phyloP scores from a whole-genome alignment of 768 basidiomycete species.

The Boletellus ananas region DNA sequence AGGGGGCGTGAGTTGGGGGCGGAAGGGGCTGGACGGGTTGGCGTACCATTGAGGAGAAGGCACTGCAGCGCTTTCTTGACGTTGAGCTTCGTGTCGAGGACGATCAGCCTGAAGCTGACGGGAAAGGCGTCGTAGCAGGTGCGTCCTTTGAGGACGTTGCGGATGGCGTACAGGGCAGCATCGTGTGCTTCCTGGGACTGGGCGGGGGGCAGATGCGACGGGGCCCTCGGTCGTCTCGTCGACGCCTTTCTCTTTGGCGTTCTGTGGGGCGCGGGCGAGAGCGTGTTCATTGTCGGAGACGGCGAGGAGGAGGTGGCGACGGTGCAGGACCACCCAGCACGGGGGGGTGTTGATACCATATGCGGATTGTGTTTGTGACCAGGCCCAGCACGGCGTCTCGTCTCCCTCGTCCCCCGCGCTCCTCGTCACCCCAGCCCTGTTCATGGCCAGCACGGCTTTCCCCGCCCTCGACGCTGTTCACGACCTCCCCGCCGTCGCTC shows the following conservation, averaged over 20 bases:
- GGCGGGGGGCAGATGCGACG: conserved; percentile 53
- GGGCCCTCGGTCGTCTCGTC: conserved; percentile 50
- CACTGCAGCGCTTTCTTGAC: conserved; percentile 94
- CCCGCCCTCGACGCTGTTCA: neutral
- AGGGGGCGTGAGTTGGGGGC: conserved; percentile 1
- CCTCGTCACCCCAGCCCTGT: neutral
- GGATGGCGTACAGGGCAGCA: conserved; percentile 63
- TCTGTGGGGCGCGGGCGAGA: conserved; percentile 39
- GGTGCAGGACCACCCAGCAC: conserved; percentile 6
- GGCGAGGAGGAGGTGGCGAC: neutral
- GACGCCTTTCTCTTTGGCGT: conserved; percentile 52
- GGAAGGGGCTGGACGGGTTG: neutral
- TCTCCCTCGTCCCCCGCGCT: neutral
- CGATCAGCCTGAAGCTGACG: conserved; percentile 93
- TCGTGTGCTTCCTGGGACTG: conserved; percentile 63
- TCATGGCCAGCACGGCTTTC: conserved; percentile 9
- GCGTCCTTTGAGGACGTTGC: conserved; percentile 78
- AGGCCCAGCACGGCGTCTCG: neutral
- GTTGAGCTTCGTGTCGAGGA: conserved; percentile 92
- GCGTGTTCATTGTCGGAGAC: conserved; percentile 38
- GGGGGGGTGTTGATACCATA: conserved; percentile 17
- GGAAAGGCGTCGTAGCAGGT: conserved; percentile 97
- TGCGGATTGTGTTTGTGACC: conserved; percentile 18
- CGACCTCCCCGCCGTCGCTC: conserved; percentile 5
- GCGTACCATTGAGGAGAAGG: conserved; percentile 70